A percentile compares a stretch with the other conserved stretches of the same genome.
These are phyloP conservation scores for Solanum aculeatissimum DNA, from an alignment of 305 asterid genomes.

Conservation along the genomic window DNA sequence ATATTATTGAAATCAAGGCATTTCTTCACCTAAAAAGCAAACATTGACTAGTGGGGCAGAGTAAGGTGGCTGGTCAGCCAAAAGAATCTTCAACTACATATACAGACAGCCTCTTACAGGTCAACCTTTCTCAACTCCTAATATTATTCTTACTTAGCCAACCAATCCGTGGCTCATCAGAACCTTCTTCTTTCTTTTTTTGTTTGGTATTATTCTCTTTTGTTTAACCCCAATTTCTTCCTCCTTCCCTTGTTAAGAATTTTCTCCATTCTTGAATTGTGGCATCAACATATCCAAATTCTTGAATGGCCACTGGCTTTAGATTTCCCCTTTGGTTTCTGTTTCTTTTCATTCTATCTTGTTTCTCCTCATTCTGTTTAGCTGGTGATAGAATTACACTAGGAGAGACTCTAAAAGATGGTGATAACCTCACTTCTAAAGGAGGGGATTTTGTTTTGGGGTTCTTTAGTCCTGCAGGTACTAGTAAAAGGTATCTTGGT, in stretches of 20 bases:
- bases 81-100: not conserved
- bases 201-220: not conserved
- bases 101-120: not conserved
- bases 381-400: slow-evolving; percentile 19
- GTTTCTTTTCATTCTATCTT: not conserved
- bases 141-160: not conserved
- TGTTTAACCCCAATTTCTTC: not conserved
- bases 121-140: not conserved
- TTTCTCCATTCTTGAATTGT: not conserved
- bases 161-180: not conserved
- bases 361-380: slow-evolving; percentile 8
- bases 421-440: slow-evolving; percentile 35
- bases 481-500: slow-evolving; percentile 47
- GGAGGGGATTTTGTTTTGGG: slow-evolving; percentile 47
- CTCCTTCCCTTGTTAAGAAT: not conserved
- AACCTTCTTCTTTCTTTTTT: not conserved
- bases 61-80: not conserved
- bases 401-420: slow-evolving; percentile 30
- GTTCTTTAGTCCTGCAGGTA: slow-evolving; percentile 50
- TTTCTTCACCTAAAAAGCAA: not conserved
- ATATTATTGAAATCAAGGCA: not conserved
- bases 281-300: not conserved
- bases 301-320: not conserved
- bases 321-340: not conserved
- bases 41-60: not conserved